Evolutionary conservation across 306 rosid species (phyloP), one percentile per base, ranked within the genome.

Genomic region (Vicia faba): DNA sequence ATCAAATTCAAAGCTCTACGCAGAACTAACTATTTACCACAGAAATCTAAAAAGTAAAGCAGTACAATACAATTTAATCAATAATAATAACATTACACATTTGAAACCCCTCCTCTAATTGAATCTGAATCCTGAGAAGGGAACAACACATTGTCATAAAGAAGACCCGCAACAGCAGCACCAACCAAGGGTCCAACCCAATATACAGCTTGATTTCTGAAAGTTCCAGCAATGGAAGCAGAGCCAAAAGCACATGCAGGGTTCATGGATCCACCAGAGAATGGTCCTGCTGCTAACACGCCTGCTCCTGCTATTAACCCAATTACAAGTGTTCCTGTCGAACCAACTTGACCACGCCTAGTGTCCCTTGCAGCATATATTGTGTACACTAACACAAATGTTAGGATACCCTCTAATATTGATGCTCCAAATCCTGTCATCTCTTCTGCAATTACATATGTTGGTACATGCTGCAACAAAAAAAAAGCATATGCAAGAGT

Each of bases 391-490:
- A 93, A 19, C 1, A 46, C 82, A 70, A 86, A 93, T 51, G 97
- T 93, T 11, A 84, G 56, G 4, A 86, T 41, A 2, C 98, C 97
- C 65, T 93, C 98, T 74, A 93, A 51, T 12, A 89, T 19, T 0
- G 98, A 86, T 35, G 98, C 98, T 72, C 97, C 97, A 60, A 93
- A 93, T 8, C 96, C 98, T 4, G 97, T 89, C 89, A 93, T 93
- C 65, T 89, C 91, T 67, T 79, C 89, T 4, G 93, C 85, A 29
- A 93, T 88, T 0, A 69, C 19, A 57, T 83, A 83, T 14, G 84
- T 77, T 41, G 89, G 93, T 19, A 89, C 83, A 59, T 78, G 96
- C 97, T 89, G 81, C 62, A 74, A 38, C 61, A 55, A 11, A 35
- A 36, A 6, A 4, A 19, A 2, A 50, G 0, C 13, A 5, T 3